Conservation (phyloP, 805 yeast genomes). For the Ogataea pini region DNA sequence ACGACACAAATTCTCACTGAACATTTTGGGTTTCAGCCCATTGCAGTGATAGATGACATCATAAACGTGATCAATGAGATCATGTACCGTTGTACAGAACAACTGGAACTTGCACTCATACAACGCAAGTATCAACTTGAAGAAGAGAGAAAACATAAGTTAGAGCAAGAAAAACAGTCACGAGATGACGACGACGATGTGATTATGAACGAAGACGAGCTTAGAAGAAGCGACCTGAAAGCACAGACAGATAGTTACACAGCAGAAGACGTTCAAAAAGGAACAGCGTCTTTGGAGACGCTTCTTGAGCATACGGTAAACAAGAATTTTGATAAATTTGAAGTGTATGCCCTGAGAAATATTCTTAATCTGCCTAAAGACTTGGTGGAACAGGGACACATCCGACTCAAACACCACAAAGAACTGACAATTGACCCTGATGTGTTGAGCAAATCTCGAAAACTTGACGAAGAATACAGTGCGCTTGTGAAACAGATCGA, state of each 20-base stretch:
- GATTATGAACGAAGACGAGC: constrained; percentile 29
- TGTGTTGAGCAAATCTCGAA: constrained; percentile 19
- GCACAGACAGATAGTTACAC: constrained; percentile 16
- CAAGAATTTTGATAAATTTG: constrained; percentile 81
- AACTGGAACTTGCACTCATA: constrained; percentile 65
- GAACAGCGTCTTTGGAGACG: constrained; percentile 79
- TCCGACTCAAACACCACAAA: constrained; percentile 69
- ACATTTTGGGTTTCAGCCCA: constrained; percentile 83
- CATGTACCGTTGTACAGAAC: constrained; percentile 78
- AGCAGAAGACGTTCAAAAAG: constrained; percentile 60
- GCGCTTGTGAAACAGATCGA: constrained; percentile 41
- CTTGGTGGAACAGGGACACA: constrained; percentile 62
- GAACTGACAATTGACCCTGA: constrained; percentile 38
- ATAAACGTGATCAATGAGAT: constrained; percentile 85
- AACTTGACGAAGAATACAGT: constrained; percentile 26
- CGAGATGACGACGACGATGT: constrained; percentile 32
- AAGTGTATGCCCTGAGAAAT: constrained; percentile 77
- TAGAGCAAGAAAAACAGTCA: constrained; percentile 7
- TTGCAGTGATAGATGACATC: constrained; percentile 80
- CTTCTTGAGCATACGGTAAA: constrained; percentile 75
- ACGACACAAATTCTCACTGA: constrained; percentile 66
- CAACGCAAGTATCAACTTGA: constrained; percentile 35
- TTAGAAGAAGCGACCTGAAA: not conserved
- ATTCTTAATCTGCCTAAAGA: constrained; percentile 70
- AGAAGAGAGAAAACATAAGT: constrained; percentile 19